Base-by-base conservation (phyloP, 2,329 filamentous ascomycete genomes). In the Penicillium sclerotigenum region DNA sequence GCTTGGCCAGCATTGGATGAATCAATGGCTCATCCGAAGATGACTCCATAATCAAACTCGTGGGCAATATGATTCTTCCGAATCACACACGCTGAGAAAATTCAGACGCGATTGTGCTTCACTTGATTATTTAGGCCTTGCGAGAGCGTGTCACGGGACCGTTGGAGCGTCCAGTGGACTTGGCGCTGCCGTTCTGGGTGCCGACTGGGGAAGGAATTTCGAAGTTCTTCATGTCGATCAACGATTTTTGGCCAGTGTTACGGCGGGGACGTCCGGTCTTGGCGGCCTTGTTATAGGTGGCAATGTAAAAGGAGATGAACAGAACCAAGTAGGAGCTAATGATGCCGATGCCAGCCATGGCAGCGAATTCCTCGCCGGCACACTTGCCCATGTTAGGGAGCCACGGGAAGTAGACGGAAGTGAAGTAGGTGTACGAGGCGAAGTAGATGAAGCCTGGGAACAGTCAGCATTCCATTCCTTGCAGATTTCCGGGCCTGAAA, bases 271-370 rank as follows among this genome's bases (percentile, higher is more conserved):
- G 73, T 52, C 74, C 73, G 37, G 70, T 64, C 65, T 77, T 74
- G 60, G 65, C 65, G 36, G 82, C 85, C 82, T 91, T 93, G 72
- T 84, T 85, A 75, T 99, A 99, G 59, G 93, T 99, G 64, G 91
- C 91, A 67, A 96, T 83, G 84, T 97, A 99, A 87, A 99, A 99
- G 49, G 89, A 93, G 79, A 99, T 96, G 86, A 99, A 99, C 65
- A 99, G 89, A 62, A 97, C 83, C 58, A 99, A 86, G 85, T 97
- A 99, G 31, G 91, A 96, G 79, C 86, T 92, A 72, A 99, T 82
- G 69, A 96, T 96, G 64, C 83, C 90, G 67, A 97, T 96, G 67
- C 93, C 93, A 58, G 92, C 83, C 71, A 97, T 90, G 42, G 93
- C 93, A 47, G 93, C 93, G 70, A 97, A 97, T 77, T 97, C 94